Base-by-base conservation (phyloP, 768 basidiomycete genomes). In the Leccinum variicolor region DNA sequence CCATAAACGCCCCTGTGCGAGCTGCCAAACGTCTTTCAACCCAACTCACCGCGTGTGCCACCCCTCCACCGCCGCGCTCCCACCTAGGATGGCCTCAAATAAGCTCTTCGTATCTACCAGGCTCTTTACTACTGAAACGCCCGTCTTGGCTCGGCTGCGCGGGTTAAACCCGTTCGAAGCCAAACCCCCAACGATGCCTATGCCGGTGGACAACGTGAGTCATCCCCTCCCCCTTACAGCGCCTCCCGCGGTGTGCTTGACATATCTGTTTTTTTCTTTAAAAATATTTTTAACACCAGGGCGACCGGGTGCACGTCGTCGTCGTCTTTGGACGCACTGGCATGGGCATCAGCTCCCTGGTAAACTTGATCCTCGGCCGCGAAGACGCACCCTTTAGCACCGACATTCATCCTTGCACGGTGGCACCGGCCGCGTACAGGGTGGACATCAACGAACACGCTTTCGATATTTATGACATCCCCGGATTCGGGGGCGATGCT, bases 321-420 rank as follows among this genome's bases (percentile, higher is more conserved):
- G 72, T 71, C 55, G 58, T 71, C 59, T 71, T 73, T 54, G 70
- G 70, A 57, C 69, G 72, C 13, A 72, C 72, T 2, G 72, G 72
- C 17, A 67, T 71, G 62, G 70, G 70, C 0, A 59, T 72, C 55
- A 71, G 70, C 41, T 71, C 70, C 13, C 63, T 71, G 54, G 70
- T 71, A 15, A 71, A 71, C 36, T 41, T 71, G 29, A 73, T 71
- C 57, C 57, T 69, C 50, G 67, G 72, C 19, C 68, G 62, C 49
- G 72, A 72, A 61, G 68, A 69, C 50, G 72, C 70, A 55, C 69
- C 69, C 11, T 71, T 62, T 52, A 71, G 68, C 54, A 71, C 68
- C 21, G 69, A 70, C 62, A 70, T 70, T 33, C 69, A 70, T 29
- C 69, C 69, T 2, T 70, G 69, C 46, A 71, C 69, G 5, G 0